Conservation (phyloP, 805 yeast genomes). For the Lipomyces yamanashiensis region DNA sequence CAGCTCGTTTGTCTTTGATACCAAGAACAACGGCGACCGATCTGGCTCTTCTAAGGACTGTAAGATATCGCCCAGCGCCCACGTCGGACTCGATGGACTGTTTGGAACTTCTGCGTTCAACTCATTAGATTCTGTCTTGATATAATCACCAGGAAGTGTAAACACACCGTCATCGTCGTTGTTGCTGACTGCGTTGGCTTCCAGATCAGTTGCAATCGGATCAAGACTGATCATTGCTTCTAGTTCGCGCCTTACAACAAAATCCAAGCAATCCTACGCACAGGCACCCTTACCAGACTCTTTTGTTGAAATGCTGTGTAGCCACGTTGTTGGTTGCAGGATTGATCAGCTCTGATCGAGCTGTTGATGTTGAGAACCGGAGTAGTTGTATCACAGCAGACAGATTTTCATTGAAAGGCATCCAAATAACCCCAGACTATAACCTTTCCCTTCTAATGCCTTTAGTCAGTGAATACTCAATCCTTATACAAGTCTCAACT, state of each 20-base stretch:
- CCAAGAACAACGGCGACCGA: conserved; percentile 54
- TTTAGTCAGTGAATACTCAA: too few relatives aligned
- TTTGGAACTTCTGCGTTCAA: conserved; percentile 7
- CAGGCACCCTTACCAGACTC: too few relatives aligned
- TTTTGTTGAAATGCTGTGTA: too few relatives aligned
- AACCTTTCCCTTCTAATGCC: too few relatives aligned
- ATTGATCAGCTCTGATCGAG: too few relatives aligned
- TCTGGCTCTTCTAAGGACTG: conserved; percentile 60
- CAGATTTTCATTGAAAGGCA: too few relatives aligned
- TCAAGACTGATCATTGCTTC: conserved; percentile 25
- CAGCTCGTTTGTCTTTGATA: conserved; percentile 68
- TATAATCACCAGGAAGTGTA: not conserved
- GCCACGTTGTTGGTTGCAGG: too few relatives aligned
- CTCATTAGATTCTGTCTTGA: not conserved
- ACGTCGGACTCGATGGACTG: conserved; percentile 54
- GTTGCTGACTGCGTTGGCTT: conserved; percentile 4
- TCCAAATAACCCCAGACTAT: too few relatives aligned
- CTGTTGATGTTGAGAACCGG: not conserved
- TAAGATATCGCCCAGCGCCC: conserved; percentile 66
- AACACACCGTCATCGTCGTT: conserved; percentile 22
- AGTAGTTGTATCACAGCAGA: too few relatives aligned
- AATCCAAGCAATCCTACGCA: not conserved
- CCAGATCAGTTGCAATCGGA: conserved; percentile 29
- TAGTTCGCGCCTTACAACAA: not conserved
- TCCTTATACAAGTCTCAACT: too few relatives aligned